Evolutionary conservation across 352 stramenopile genomes (phyloP).

Genomic region (Saprolegnia diclina): DNA sequence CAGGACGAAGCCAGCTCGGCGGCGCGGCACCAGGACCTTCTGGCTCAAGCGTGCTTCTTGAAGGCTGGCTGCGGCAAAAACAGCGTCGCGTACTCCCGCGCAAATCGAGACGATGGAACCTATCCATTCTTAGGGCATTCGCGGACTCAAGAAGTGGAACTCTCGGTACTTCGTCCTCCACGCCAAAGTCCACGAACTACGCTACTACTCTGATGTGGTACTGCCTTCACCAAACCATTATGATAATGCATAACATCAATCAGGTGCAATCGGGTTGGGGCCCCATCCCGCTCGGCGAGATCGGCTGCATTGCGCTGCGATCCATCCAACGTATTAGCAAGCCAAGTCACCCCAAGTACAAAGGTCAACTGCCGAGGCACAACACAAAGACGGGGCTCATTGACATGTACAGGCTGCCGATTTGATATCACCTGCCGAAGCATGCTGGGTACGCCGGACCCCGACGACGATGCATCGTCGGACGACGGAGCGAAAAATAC

Average conservation of each 20-base stretch:
- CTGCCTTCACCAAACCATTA: background rate
- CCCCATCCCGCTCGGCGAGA: constrained; percentile 62
- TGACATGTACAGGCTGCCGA: constrained; percentile 37
- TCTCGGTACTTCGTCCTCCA: constrained; percentile 78
- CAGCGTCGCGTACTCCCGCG: constrained; percentile 40
- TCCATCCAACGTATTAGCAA: constrained; percentile 81
- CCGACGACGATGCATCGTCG: constrained; percentile 71
- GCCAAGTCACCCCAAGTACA: constrained; percentile 70
- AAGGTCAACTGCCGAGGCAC: constrained; percentile 27
- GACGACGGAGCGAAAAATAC: constrained; percentile 55
- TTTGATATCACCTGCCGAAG: constrained; percentile 83
- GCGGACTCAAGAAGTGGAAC: constrained; percentile 82
- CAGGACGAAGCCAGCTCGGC: constrained; percentile 9
- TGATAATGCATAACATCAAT: background rate
- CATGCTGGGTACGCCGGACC: constrained; percentile 50
- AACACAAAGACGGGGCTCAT: too few species aligned
- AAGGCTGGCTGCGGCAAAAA: constrained; percentile 79
- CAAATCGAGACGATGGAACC: background rate
- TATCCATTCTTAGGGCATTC: constrained; percentile 58
- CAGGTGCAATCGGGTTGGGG: constrained; percentile 63
- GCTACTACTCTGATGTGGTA: constrained; percentile 72
- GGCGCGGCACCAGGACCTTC: constrained; percentile 11
- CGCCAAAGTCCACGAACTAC: constrained; percentile 61
- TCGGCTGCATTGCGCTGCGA: constrained; percentile 71
- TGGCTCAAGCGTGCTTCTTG: constrained; percentile 64